Evolutionary conservation across 2,329 filamentous ascomycete genomes (phyloP).

Genomic region (Colletotrichum sp.): DNA sequence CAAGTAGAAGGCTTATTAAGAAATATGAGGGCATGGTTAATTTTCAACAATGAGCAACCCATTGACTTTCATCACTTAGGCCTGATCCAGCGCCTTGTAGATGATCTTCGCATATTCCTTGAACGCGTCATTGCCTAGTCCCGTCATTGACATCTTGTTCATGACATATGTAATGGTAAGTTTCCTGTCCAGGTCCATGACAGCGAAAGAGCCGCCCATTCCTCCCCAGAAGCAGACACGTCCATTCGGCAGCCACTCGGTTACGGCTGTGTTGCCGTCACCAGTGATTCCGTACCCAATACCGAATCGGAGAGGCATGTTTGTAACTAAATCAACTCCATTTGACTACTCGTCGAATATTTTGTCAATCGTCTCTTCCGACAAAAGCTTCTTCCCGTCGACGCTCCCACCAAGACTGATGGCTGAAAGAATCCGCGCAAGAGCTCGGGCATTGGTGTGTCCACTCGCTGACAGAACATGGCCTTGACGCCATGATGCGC

Average conservation of each 20-base stretch:
- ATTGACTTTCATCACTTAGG: neutral
- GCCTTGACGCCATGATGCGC: constrained; percentile 37
- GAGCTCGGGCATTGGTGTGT: constrained; percentile 45
- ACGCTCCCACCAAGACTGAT: constrained; percentile 24
- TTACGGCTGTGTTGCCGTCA: constrained; percentile 25
- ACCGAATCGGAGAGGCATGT: constrained; percentile 39
- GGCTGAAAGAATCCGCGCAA: constrained; percentile 44
- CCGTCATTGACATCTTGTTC: constrained; percentile 42
- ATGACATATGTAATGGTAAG: constrained; percentile 50
- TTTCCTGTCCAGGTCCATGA: constrained; percentile 46
- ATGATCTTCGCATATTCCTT: neutral
- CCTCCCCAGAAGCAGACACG: constrained; percentile 44
- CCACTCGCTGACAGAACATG: constrained; percentile 49
- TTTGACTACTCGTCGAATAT: constrained; percentile 48
- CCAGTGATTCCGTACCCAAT: constrained; percentile 43
- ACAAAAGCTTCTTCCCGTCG: constrained; percentile 34
- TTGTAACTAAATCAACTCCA: constrained; percentile 45
- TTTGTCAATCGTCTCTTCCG: constrained; percentile 41
- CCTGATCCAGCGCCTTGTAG: neutral
- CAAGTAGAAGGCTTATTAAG: too few species aligned
- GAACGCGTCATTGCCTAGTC: neutral
- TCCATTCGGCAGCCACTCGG: constrained; percentile 35
- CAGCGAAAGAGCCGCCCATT: constrained; percentile 45
- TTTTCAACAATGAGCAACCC: too few species aligned
- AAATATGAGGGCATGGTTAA: too few species aligned